Base-by-base conservation (phyloP, 352 stramenopile genomes). In the Detonula confervacea region DNA sequence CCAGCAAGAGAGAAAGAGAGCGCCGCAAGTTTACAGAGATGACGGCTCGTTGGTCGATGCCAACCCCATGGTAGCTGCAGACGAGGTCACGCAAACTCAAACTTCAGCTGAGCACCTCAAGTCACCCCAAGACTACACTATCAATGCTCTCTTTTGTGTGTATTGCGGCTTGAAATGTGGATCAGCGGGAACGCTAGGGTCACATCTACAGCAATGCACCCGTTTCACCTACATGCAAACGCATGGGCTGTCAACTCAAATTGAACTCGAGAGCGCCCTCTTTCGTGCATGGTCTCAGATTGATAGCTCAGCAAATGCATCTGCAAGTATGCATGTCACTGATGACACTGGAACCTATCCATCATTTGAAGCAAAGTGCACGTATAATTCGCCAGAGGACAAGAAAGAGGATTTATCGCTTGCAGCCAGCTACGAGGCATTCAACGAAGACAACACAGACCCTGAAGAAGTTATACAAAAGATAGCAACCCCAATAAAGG, bases 91-190 rank as follows among this genome's bases (percentile, higher is more conserved):
- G 16, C 20, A 2, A 18, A 22, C 11, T 35, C 22, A n/a, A 71
- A 55, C 47, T 46, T 2, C 18, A 46, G 14, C 27, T 4, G 20
- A 14, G 6, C 25, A 72, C 18, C 22, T 71, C 37, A 75, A 75
- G 47, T 72, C 59, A 16, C 64, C 73, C 37, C 64, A 71, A 63
- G 64, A 81, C 29, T 61, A 57, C 24, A 68, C 18, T 8, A 7
- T 33, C 6, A n/a, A 24, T 27, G 33, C 4, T 1, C 2, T 81
- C 5, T 81, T 73, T 47, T 81, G 73, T 12, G 39, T 81, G 18
- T 81, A 69, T 54, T 81, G 73, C 27, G 73, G 73, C 12, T n/a
- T 71, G 20, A 67, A 57, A 35, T 76, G 59, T 44, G 33, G 24
- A 66, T 81, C 73, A 30, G 9, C 52, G 11, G 42, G 20, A 70